Evolutionary conservation across 257 asterid genomes (phyloP), one percentile per base, ranked within the genome.

Genomic region (Coffea eugenioides): DNA sequence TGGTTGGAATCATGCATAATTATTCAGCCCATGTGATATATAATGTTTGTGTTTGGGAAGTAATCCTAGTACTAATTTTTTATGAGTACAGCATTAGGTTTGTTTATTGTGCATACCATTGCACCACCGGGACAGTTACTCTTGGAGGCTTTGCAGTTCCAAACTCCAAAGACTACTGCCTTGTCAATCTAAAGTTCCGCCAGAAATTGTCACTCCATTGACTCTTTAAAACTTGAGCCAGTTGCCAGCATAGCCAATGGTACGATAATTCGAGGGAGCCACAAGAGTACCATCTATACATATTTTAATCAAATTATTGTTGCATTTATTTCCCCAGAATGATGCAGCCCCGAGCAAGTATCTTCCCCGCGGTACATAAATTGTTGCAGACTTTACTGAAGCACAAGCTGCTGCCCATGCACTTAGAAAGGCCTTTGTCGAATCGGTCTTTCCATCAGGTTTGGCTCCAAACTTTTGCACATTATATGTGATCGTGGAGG

Each of bases 241-340:
- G 16, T 64, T 64, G 1, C 15, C 15, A 3, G 4, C 36, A 13
- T 5, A 2, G 4, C 90, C 91, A 36, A 85, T 25, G 0, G 46
- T 86, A 41, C 86, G 80, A 83, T 89, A 89, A 78, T 89, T 84
- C 0, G 91, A 82, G 0, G 96, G 94, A 51, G 92, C 96, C 1
- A 91, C 80, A 4, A 91, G 83, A 45, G 89, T 84, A 52, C 93
- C 95, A 45, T 86, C 93, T 0, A 90, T 80, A 0, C 77, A 85
- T 13, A 90, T 69, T 0, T 89, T 86, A 15, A 86, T 83, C 11
- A 84, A 87, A 8, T 14, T 81, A 16, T 80, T 89, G 23, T 83
- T 89, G 86, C 94, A 90, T n/a, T 4, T 36, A 0, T 65, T 45
- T 20, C 92, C 93, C 0, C 27, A n/a, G n/a, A 88, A 89, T 39